These are phyloP conservation scores for Monosporascus sp. DNA, from an alignment of 2,329 filamentous ascomycete species.

Conservation along the genomic window DNA sequence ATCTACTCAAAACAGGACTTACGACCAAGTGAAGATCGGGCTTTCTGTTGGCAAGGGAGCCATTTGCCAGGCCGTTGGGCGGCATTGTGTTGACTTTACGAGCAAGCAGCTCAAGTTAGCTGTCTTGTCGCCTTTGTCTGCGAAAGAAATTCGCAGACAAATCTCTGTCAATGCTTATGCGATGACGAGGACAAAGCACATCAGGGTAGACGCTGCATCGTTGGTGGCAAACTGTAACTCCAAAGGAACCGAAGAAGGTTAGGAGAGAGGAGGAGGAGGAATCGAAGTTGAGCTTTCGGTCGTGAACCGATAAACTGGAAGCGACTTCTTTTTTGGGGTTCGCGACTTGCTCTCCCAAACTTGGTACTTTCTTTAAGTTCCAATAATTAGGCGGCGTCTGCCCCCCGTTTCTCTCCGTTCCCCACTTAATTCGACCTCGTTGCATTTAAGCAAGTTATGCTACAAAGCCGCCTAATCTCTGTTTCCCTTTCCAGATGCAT, in stretches of 20 bases:
- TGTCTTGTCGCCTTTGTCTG: not conserved
- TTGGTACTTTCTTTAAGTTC: not conserved
- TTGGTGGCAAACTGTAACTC: not conserved
- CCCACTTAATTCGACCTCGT: not conserved
- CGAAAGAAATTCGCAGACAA: not conserved
- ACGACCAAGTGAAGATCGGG: conserved; percentile 47
- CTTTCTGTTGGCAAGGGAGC: conserved; percentile 26
- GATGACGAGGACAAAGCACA: not conserved
- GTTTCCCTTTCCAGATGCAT: not conserved
- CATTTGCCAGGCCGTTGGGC: conserved; percentile 25
- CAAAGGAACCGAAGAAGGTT: not conserved
- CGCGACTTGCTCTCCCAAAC: not conserved
- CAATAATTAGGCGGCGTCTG: not conserved
- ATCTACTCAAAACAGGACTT: conserved; percentile 6
- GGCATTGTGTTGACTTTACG: conserved; percentile 17
- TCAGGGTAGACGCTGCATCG: not conserved
- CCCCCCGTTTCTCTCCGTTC: not conserved
- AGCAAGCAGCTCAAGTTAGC: no score
- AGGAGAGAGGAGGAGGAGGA: not conserved
- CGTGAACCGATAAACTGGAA: not conserved
- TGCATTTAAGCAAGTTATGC: not conserved
- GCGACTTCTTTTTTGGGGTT: not conserved
- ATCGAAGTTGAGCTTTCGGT: no score
- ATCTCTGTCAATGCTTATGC: not conserved
- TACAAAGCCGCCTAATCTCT: not conserved